These are phyloP conservation scores for Fusarium robinianum DNA, from an alignment of 2,329 filamentous ascomycete genomes.

Conservation along the genomic window DNA sequence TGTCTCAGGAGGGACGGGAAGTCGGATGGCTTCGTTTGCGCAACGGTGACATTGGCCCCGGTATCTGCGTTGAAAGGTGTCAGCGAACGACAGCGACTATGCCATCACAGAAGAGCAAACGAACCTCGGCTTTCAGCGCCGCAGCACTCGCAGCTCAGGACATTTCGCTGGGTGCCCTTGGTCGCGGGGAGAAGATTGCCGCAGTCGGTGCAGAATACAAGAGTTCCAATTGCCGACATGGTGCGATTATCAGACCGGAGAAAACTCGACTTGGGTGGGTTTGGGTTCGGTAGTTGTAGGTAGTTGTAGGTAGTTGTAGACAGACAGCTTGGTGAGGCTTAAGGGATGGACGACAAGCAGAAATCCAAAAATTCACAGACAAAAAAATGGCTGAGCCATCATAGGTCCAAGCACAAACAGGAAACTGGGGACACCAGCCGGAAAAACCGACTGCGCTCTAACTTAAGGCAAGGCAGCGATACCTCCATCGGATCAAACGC, in stretches of 20 bases:
- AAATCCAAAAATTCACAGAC: slow-evolving; percentile 26
- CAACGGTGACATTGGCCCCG: slow-evolving; percentile 75
- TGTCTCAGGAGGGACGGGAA: slow-evolving; percentile 90
- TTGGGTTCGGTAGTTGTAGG: slow-evolving; percentile 9
- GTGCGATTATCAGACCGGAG: no score
- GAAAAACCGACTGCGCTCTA: slow-evolving; percentile 43
- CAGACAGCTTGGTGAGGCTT: no score
- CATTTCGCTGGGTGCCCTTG: slow-evolving; percentile 74
- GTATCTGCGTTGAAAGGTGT: slow-evolving; percentile 58
- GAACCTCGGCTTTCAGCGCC: slow-evolving; percentile 82
- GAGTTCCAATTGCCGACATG: slow-evolving; percentile 88
- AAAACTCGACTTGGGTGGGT: slow-evolving; percentile 1
- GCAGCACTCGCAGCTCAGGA: slow-evolving; percentile 83
- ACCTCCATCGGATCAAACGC: slow-evolving; percentile 33
- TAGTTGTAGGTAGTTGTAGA: background rate
- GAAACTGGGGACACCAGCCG: slow-evolving; percentile 24
- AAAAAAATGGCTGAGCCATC: slow-evolving; percentile 35
- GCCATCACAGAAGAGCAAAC: slow-evolving; percentile 21
- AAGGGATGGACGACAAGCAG: background rate
- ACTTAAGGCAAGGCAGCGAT: slow-evolving; percentile 31
- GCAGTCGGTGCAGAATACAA: slow-evolving; percentile 92
- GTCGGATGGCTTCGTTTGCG: slow-evolving; percentile 82
- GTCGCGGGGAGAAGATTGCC: slow-evolving; percentile 86
- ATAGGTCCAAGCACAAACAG: slow-evolving; percentile 25
- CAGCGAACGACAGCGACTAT: slow-evolving; percentile 12